phyloP scores from a whole-genome alignment of 306 rosid genomes.

The Acacia confusa region DNA sequence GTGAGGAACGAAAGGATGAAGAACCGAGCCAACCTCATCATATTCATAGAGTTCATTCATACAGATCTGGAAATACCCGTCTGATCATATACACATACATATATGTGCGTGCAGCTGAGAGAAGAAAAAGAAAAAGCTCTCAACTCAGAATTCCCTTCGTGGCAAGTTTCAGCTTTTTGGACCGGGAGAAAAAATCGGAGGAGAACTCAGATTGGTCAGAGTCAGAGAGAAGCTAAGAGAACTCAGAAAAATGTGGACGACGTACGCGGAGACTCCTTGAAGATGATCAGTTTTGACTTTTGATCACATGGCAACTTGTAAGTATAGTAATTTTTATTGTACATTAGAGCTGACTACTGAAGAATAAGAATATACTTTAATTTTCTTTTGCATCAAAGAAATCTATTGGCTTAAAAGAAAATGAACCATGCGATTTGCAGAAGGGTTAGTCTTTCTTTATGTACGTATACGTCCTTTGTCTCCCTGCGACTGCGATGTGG shows the following conservation, averaged over 20 bases:
- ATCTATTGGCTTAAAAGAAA: not conserved
- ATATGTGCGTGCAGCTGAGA: not conserved
- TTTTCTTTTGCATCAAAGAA: not conserved
- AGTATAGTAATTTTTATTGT: not conserved
- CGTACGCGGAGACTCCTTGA: not conserved
- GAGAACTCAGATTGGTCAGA: not conserved
- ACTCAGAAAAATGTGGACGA: not conserved
- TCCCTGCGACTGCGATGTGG: not conserved
- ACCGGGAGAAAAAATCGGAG: not conserved
- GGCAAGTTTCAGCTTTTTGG: not conserved
- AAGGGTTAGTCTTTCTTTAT: not conserved
- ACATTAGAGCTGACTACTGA: not conserved
- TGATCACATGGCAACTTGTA: not conserved
- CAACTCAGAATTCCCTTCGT: not conserved
- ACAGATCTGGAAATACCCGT: not conserved
- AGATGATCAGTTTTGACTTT: not conserved
- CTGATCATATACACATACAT: not conserved
- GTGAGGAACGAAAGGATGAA: constrained; percentile 6
- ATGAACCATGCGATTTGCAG: not conserved
- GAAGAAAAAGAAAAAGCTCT: not conserved
- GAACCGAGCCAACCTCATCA: not conserved
- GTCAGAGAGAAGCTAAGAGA: not conserved
- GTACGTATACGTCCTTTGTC: not conserved
- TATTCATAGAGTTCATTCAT: not conserved
- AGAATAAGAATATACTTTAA: not conserved